Percentiles rank a stretch among this genome's conserved stretches.
phyloP scores from a whole-genome alignment of 768 basidiomycete genomes.

The Agrocybe chaxingu region DNA sequence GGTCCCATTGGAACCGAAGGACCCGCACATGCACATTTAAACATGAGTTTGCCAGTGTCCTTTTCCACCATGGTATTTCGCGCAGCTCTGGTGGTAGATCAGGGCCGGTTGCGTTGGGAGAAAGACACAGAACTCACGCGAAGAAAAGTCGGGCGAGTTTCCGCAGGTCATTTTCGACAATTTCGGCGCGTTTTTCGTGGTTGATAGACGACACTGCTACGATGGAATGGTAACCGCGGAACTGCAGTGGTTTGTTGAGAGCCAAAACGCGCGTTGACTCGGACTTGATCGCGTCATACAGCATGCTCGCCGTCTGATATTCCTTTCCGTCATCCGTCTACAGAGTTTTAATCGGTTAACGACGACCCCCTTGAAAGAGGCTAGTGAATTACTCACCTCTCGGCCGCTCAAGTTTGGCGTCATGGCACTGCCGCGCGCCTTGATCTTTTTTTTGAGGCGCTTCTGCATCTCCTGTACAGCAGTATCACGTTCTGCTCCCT shows the following conservation, averaged over 20 bases:
- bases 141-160: conserved; percentile 26
- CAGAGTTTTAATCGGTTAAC: too few relatives aligned
- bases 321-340: conserved; percentile 12
- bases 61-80: background rate
- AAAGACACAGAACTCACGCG: conserved; percentile 18
- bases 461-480: conserved; percentile 17
- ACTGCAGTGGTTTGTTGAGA: conserved; percentile 1
- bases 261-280: background rate
- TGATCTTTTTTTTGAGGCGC: conserved; percentile 9
- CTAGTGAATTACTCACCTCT: too few relatives aligned
- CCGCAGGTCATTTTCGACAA: conserved; percentile 26
- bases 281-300: conserved; percentile 22
- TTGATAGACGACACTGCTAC: conserved; percentile 19
- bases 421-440: background rate
- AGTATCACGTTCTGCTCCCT: conserved; percentile 12
- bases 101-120: background rate
- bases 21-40: conserved; percentile 8
- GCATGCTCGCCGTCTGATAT: conserved; percentile 26
- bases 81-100: background rate
- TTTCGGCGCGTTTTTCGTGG: conserved; percentile 17
- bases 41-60: conserved; percentile 7
- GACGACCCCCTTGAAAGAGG: too few relatives aligned
- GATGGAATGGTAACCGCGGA: conserved; percentile 27
- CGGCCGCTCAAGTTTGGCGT: too few relatives aligned
- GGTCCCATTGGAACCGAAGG: too few relatives aligned